Evolutionary conservation across 1,139 yeast species (phyloP).

Genomic region (Kazachstania sp.): DNA sequence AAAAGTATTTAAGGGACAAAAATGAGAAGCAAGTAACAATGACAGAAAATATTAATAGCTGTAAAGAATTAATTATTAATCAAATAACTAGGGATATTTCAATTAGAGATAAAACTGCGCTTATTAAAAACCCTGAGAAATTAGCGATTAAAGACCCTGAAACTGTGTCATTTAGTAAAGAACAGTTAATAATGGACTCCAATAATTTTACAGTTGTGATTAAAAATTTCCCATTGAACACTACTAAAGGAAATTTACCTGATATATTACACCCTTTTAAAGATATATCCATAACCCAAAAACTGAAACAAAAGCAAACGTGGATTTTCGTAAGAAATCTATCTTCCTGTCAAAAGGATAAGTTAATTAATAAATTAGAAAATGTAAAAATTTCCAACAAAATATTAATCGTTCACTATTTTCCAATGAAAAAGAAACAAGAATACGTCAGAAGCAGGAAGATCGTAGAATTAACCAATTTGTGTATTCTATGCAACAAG

Average conservation of each 20-base stretch:
- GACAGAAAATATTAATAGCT: not conserved
- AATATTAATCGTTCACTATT: not conserved
- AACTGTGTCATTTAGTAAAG: not conserved
- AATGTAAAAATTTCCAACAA: not conserved
- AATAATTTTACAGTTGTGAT: not conserved
- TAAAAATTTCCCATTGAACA: not conserved
- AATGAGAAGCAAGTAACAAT: no score
- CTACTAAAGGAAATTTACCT: not conserved
- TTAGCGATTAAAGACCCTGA: not conserved
- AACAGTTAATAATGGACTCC: not conserved
- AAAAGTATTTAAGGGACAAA: constrained; percentile 12
- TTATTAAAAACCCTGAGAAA: not conserved
- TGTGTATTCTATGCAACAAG: constrained; percentile 3
- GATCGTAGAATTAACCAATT: not conserved
- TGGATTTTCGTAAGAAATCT: not conserved
- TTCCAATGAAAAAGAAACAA: not conserved
- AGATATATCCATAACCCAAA: not conserved
- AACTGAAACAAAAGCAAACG: not conserved
- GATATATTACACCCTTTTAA: not conserved
- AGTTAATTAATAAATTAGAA: not conserved
- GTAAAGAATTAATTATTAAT: not conserved
- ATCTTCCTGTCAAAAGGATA: not conserved
- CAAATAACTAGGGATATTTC: not conserved
- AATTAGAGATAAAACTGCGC: not conserved
- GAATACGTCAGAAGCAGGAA: not conserved